These are phyloP conservation scores for Erodium texanum DNA, from an alignment of 441 rosid species.

Conservation along the genomic window DNA sequence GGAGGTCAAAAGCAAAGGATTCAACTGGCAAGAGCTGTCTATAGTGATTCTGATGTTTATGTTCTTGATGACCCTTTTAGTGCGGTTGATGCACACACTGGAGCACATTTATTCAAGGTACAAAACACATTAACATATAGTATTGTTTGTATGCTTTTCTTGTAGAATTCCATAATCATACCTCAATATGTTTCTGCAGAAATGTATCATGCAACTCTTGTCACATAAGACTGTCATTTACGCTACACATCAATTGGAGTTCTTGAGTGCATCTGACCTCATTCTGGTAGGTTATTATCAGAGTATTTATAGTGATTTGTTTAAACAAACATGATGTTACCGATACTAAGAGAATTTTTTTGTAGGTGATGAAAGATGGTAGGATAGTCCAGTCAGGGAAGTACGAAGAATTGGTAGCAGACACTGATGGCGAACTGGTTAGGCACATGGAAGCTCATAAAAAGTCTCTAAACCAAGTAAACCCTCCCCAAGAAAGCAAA, in stretches of 20 bases:
- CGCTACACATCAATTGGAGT: conserved; percentile 97
- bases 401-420: conserved; percentile 57
- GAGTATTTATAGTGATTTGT: background rate
- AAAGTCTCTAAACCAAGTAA: conserved; percentile 48
- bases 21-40: conserved; percentile 63
- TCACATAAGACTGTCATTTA: conserved; percentile 70
- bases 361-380: conserved; percentile 90
- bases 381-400: conserved; percentile 75
- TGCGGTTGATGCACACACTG: conserved; percentile 97
- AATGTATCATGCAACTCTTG: conserved; percentile 82
- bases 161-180: background rate
- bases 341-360: conserved; percentile 37
- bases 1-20: conserved; percentile 73
- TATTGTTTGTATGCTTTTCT: background rate
- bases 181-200: conserved; percentile 32
- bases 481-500: conserved; percentile 40
- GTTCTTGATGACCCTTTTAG: conserved; percentile 92
- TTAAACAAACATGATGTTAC: background rate
- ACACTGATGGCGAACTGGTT: conserved; percentile 73
- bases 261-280: conserved; percentile 90
- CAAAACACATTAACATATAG: background rate
- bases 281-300: conserved; percentile 53
- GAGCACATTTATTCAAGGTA: conserved; percentile 79
- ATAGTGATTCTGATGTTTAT: conserved; percentile 54
- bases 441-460: conserved; percentile 83